Evolutionary conservation across 495 filamentous ascomycete species (phyloP).

Genomic region (Achaetomiella virescens): DNA sequence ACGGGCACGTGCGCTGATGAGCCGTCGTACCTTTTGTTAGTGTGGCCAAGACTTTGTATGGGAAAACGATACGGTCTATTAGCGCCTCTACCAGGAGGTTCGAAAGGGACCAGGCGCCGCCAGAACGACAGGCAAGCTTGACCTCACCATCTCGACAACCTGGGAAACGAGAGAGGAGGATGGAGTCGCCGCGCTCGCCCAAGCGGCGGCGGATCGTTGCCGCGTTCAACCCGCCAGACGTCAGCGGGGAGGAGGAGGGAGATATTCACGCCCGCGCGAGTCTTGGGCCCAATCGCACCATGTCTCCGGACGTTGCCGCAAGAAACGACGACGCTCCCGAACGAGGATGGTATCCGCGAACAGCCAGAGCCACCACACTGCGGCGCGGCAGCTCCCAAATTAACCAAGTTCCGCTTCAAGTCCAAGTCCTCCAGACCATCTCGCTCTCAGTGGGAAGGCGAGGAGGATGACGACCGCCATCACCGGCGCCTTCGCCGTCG

Average conservation of each 20-base stretch:
- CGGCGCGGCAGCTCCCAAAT: constrained; percentile 11
- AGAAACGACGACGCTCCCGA: neutral
- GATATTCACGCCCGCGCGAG: neutral
- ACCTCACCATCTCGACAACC: neutral
- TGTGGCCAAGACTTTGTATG: neutral
- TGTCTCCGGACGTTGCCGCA: constrained; percentile 9
- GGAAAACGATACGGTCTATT: neutral
- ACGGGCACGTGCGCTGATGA: neutral
- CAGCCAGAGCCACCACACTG: neutral
- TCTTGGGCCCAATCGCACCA: neutral
- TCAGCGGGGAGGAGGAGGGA: constrained; percentile 12
- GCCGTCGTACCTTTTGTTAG: neutral
- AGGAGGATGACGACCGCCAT: constrained; percentile 13
- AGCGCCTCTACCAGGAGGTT: neutral
- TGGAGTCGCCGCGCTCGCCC: constrained; percentile 34
- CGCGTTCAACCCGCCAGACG: constrained; percentile 35
- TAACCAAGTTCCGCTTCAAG: constrained; percentile 58
- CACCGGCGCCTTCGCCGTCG: constrained; percentile 29
- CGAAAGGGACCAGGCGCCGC: neutral
- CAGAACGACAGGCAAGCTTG: too few relatives aligned
- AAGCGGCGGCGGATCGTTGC: constrained; percentile 41
- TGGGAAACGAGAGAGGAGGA: too few relatives aligned
- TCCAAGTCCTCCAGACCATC: constrained; percentile 22
- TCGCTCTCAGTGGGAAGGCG: constrained; percentile 9
- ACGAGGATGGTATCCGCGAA: neutral